phyloP scores from a whole-genome alignment of 2,329 filamentous ascomycete species.

The Aspergillus fumigatus region DNA sequence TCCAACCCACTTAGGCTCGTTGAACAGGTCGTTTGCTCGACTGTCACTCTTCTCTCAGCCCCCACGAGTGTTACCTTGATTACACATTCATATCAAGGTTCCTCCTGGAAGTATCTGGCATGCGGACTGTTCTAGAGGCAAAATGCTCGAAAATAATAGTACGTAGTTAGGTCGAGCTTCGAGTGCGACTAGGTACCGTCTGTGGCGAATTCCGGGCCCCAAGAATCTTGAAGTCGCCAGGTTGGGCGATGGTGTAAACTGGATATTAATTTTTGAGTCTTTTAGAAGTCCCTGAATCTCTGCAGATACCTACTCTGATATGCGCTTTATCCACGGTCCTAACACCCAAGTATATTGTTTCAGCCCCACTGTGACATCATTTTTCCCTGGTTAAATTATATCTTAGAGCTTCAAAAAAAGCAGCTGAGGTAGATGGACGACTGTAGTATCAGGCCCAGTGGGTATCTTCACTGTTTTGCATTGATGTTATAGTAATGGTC shows the following conservation, averaged over 20 bases:
- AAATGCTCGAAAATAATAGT: not conserved
- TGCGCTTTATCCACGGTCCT: not conserved
- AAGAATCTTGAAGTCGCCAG: not conserved
- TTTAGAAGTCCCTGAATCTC: not conserved
- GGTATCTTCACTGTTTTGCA: not conserved
- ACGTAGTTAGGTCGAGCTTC: not conserved
- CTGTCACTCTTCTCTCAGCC: not conserved
- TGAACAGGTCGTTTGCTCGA: not conserved
- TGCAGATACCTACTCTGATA: not conserved
- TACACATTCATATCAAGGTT: not conserved
- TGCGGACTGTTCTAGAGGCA: not conserved
- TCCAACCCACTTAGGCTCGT: not conserved
- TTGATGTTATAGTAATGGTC: not conserved
- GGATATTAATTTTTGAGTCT: not conserved
- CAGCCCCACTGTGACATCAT: not conserved
- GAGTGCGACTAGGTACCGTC: not conserved
- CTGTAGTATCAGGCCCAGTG: not conserved
- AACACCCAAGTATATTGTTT: not conserved
- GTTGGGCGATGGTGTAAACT: not conserved
- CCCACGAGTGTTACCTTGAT: not conserved
- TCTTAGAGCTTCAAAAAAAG: not conserved
- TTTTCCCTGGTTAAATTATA: not conserved
- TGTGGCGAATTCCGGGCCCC: not conserved
- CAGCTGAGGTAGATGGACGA: not conserved
- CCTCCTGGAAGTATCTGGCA: not conserved